A percentile compares a stretch with the other conserved stretches of the same genome.
Conservation (phyloP, 108 stramenopile species). For the Skeletonema tropicum region DNA sequence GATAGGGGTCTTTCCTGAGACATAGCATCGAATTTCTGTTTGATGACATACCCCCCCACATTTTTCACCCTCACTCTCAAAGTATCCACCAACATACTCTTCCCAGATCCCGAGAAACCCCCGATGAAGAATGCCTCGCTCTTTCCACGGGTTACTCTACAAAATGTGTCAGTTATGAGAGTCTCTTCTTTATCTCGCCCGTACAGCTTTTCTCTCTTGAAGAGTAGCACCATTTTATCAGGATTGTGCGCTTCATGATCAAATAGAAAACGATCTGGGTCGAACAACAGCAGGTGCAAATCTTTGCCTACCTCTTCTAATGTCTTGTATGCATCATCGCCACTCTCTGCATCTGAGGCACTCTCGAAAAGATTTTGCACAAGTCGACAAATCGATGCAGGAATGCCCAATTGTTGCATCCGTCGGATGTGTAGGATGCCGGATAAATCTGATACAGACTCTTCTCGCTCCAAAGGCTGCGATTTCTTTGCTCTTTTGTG, state of each 20-base stretch:
- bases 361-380: slow-evolving; percentile 19
- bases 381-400: slow-evolving; percentile 7
- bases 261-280: slow-evolving; percentile 31
- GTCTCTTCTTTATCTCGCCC: slow-evolving; percentile 25
- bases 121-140: too few species aligned
- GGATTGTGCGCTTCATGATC: neutral
- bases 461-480: too few species aligned
- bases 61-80: neutral
- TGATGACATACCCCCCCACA: slow-evolving; percentile 17
- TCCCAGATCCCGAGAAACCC: too few species aligned
- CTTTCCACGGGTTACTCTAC: slow-evolving; percentile 29
- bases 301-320: slow-evolving; percentile 15
- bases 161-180: slow-evolving; percentile 30
- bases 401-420: neutral
- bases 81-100: slow-evolving; percentile 9
- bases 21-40: slow-evolving; percentile 32
- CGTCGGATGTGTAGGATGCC: neutral
- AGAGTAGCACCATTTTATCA: neutral
- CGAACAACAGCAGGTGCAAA: slow-evolving; percentile 20
- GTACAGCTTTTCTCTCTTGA: slow-evolving; percentile 11
- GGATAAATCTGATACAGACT: too few species aligned
- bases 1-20: slow-evolving; percentile 3
- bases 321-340: slow-evolving; percentile 8
- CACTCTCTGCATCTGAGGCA: too few species aligned
- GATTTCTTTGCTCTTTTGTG: too few species aligned